Conservation (phyloP, 441 rosid genomes). For the Viola pubescens region DNA sequence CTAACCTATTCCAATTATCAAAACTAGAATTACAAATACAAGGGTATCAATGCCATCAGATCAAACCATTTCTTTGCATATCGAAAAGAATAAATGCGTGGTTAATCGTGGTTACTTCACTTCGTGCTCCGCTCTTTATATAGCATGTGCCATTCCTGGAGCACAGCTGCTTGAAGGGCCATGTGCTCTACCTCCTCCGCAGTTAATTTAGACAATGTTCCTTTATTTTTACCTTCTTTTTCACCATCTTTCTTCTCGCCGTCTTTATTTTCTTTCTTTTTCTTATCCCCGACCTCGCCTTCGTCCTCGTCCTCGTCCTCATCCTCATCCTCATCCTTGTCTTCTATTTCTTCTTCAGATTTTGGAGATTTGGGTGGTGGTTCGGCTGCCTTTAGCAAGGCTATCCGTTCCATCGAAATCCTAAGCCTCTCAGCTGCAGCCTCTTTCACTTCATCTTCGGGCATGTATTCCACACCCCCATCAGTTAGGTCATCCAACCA, state of each 20-base stretch:
- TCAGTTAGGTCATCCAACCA: constrained; percentile 96
- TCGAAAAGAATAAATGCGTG: background rate
- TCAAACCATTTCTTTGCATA: constrained; percentile 3
- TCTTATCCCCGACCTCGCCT: constrained; percentile 15
- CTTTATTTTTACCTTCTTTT: constrained; percentile 46
- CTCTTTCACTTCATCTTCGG: constrained; percentile 91
- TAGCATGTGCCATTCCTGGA: constrained; percentile 93
- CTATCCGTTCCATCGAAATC: constrained; percentile 88
- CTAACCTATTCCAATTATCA: constrained; percentile 10
- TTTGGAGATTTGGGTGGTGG: constrained; percentile 59
- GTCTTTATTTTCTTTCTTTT: constrained; percentile 15
- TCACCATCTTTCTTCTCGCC: constrained; percentile 24
- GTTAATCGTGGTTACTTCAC: constrained; percentile 24
- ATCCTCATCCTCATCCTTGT: constrained; percentile 30
- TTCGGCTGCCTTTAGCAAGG: constrained; percentile 86
- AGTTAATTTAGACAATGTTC: constrained; percentile 70
- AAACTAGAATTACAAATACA: constrained; percentile 12
- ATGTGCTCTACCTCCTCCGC: constrained; percentile 96
- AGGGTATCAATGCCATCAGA: constrained; percentile 5
- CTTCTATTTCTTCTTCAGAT: constrained; percentile 42
- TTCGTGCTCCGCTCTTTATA: constrained; percentile 62
- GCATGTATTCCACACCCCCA: constrained; percentile 91
- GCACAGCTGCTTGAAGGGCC: constrained; percentile 93
- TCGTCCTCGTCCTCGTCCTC: constrained; percentile 11
- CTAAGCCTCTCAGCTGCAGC: constrained; percentile 86